Base-by-base conservation (phyloP, 225 moss, liverwort and hornwort genomes). In the Pseudoscleropodium purum region DNA sequence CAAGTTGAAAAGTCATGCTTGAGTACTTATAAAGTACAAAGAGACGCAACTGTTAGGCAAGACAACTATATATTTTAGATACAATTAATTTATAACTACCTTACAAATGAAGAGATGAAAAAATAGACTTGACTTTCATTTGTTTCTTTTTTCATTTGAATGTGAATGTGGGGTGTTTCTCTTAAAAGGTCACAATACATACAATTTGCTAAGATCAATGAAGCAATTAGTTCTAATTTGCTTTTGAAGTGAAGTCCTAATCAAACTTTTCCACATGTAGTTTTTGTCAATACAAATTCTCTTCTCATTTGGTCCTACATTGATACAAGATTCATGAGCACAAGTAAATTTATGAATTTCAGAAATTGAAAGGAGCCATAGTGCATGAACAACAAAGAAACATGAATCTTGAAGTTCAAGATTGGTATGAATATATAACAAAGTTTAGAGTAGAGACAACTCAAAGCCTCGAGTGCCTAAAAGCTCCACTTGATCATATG, bases 161-260 rank as follows among this genome's bases (percentile, higher is more conserved):
- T 39, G 37, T 20, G 20, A 66, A 34, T 66, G 11, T 10, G 7
- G n/a, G 5, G 11, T 30, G 9, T 17, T 5, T 9, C 2, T 29
- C 43, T 8, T 9, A 73, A 0, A 43, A 1, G 73, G 3, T 7
- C 10, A 5, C 1, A 31, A 31, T 18, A 49, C 4, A 75, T 30
- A 75, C 9, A 43, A 43, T 9, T 73, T 43, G 9, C 4, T 47
- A 31, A 75, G 45, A 18, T 56, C 6, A 18, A 17, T 75, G 14
- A 47, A 30, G 6, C 30, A 47, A 45, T 11, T 29, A 30, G 4
- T 75, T 75, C 19, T 18, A 6, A 10, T 19, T 73, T 45, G 10
- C 9, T 75, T 30, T 18, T 47, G 11, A 75, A 47, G 26, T 27
- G 2, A 72, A 72, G 9, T 27, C 15, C 4, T 41, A 3, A 15